These are phyloP conservation scores for Allium cepa DNA, from an alignment of 106 monocot species.

Conservation along the genomic window DNA sequence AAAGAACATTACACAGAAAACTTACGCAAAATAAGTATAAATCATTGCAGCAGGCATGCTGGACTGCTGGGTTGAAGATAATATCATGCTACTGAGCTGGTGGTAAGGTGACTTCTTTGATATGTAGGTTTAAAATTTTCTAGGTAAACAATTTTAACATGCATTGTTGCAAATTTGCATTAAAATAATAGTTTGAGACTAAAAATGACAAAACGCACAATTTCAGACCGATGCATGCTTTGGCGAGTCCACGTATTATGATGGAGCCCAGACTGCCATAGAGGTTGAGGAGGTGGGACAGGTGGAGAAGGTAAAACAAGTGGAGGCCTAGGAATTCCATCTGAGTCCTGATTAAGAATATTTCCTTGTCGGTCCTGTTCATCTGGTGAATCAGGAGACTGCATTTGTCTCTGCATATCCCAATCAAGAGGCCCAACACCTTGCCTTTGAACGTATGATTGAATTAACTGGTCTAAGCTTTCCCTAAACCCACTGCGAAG, in stretches of 20 bases:
- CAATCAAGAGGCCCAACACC: conserved; percentile 49
- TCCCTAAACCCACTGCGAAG: conserved; percentile 90
- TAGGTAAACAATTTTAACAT: not conserved
- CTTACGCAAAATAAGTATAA: no score
- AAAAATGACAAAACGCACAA: conserved; percentile 32
- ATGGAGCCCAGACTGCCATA: conserved; percentile 69
- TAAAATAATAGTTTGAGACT: not conserved
- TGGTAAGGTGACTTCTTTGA: no score
- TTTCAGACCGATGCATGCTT: conserved; percentile 67
- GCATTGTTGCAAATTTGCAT: not conserved
- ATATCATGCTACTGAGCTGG: no score
- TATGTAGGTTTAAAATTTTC: no score
- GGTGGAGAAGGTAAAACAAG: conserved; percentile 56
- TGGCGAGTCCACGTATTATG: conserved; percentile 58
- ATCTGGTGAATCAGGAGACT: conserved; percentile 32
- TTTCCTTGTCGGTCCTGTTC: conserved; percentile 31
- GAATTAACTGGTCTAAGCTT: conserved; percentile 81
- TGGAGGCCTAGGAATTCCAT: conserved; percentile 33
- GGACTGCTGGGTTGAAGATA: no score
- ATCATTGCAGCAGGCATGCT: no score
- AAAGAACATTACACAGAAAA: no score
- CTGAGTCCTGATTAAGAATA: conserved; percentile 27
- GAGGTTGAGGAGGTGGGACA: conserved; percentile 66
- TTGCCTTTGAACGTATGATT: conserved; percentile 82
- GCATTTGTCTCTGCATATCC: conserved; percentile 43